These are phyloP conservation scores for Inga leiocalycina DNA, from an alignment of 306 rosid genomes.

Conservation along the genomic window DNA sequence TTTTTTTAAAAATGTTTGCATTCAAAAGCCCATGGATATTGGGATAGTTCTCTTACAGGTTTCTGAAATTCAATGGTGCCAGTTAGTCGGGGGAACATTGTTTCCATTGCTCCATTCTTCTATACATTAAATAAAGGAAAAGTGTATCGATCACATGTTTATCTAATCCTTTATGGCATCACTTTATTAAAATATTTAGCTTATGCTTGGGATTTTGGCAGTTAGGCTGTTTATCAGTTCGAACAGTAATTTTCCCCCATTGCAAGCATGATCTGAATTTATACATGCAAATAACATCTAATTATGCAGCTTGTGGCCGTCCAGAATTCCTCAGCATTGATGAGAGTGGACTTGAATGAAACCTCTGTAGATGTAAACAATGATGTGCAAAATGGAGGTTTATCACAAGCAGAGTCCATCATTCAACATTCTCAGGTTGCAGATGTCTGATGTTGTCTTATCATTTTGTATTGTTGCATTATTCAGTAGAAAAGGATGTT, in stretches of 20 bases:
- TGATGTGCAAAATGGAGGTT: constrained; percentile 52
- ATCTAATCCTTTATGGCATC: constrained; percentile 2
- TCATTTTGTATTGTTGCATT: not conserved
- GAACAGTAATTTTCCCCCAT: constrained; percentile 3
- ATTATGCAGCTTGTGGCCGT: constrained; percentile 45
- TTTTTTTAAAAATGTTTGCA: not conserved
- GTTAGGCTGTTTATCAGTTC: constrained; percentile 17
- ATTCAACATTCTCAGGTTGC: constrained; percentile 61
- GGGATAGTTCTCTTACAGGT: not conserved
- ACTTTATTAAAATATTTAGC: constrained; percentile 7
- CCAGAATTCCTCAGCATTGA: constrained; percentile 50
- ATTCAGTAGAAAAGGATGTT: constrained; percentile 14
- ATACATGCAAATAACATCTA: constrained; percentile 21
- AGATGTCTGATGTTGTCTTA: constrained; percentile 4
- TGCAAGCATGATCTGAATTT: constrained; percentile 22
- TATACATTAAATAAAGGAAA: not conserved
- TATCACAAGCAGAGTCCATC: constrained; percentile 57
- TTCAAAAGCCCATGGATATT: not conserved
- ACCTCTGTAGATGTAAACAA: constrained; percentile 28
- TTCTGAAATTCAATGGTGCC: not conserved
- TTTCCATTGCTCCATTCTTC: not conserved
- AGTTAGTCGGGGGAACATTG: not conserved
- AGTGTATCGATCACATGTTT: not conserved
- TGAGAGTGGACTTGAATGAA: constrained; percentile 60
- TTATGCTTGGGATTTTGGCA: not conserved